Conservation (phyloP, 116 monocot genomes). For the Phalaenopsis hybrid region DNA sequence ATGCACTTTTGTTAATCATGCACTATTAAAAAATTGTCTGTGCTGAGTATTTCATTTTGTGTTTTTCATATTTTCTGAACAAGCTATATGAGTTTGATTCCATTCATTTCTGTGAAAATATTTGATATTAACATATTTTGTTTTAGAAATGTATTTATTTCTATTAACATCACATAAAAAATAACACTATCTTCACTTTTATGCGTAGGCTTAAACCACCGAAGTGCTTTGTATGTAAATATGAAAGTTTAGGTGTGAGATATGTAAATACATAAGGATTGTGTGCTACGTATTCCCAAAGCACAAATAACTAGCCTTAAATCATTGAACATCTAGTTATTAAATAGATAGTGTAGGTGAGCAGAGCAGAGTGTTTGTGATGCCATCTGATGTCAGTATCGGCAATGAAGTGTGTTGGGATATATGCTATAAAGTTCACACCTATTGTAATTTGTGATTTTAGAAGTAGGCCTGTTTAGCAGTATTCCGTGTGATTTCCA, state of each 20-base stretch:
- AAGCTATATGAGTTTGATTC: background rate
- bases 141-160: background rate
- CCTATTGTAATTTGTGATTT: background rate
- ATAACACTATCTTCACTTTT: too few species aligned
- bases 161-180: too few species aligned
- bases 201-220: too few species aligned
- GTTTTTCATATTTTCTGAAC: background rate
- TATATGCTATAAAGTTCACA: background rate
- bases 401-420: background rate
- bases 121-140: background rate
- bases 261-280: too few species aligned
- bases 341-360: background rate
- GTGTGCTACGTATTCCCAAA: too few species aligned
- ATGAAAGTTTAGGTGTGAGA: too few species aligned
- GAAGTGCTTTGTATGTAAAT: too few species aligned
- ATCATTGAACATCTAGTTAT: background rate
- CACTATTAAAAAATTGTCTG: background rate
- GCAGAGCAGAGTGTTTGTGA: background rate
- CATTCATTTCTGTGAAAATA: background rate
- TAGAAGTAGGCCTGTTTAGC: background rate
- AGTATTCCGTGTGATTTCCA: background rate
- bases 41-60: background rate
- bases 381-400: background rate
- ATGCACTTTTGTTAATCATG: background rate
- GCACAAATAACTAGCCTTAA: background rate